Evolutionary conservation across 768 basidiomycete genomes (phyloP).

Genomic region (Tulasnella sp.): DNA sequence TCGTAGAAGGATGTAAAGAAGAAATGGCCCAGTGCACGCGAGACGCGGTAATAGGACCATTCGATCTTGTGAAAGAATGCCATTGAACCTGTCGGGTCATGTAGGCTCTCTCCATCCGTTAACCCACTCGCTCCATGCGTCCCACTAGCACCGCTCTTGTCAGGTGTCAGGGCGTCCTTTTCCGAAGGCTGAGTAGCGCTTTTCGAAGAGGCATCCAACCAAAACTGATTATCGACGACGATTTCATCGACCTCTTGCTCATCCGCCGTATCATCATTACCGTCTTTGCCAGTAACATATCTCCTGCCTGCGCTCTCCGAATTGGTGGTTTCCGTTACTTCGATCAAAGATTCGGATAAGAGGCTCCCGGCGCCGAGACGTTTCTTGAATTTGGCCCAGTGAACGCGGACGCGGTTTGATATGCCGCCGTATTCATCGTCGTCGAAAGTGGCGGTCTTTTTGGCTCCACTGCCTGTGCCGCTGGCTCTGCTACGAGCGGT

Average conservation of each 20-base stretch:
- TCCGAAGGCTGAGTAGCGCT: slow-evolving; percentile 9
- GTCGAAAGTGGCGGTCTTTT: neutral
- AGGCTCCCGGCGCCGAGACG: neutral
- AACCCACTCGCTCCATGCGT: neutral
- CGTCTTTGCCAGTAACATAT: neutral
- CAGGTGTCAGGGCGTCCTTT: neutral
- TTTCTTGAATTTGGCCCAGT: slow-evolving; percentile 11
- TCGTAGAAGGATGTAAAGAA: slow-evolving; percentile 14
- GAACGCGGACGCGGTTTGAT: neutral
- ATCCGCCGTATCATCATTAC: neutral
- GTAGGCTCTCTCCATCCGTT: neutral
- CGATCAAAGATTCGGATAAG: neutral
- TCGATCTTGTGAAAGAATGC: neutral
- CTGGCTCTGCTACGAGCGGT: neutral
- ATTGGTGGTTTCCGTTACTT: neutral
- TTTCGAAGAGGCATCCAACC: neutral
- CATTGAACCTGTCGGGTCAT: neutral
- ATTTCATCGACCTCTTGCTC: slow-evolving; percentile 19
- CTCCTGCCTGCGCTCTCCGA: neutral
- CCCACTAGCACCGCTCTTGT: neutral
- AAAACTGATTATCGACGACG: slow-evolving; percentile 20
- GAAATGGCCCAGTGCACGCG: neutral
- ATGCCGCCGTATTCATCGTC: neutral
- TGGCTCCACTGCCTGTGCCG: neutral
- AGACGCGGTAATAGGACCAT: neutral